Evolutionary conservation across 2,329 filamentous ascomycete genomes (phyloP).

Genomic region (Macroventuria anomochaeta): DNA sequence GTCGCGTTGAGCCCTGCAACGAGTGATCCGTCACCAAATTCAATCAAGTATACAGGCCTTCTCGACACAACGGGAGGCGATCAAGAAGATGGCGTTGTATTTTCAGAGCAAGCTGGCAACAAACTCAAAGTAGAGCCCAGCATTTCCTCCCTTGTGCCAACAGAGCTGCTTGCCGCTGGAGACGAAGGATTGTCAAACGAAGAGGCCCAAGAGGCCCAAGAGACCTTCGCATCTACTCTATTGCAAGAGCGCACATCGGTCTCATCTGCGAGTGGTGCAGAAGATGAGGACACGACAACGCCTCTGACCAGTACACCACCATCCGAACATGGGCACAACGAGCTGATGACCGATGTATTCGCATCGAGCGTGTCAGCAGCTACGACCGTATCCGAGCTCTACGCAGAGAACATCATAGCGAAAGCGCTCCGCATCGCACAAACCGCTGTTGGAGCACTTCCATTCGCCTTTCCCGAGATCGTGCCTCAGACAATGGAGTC

Average conservation of each 20-base stretch:
- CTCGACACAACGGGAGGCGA: not conserved
- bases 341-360: not conserved
- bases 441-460: slow-evolving; percentile 17
- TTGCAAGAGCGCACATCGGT: not conserved
- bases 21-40: not conserved
- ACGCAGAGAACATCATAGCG: slow-evolving; percentile 26
- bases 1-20: not conserved
- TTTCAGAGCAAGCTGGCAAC: not conserved
- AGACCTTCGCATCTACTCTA: not conserved
- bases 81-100: not conserved
- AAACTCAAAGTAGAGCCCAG: not conserved
- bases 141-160: not conserved
- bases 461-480: slow-evolving; percentile 26
- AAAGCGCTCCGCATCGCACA: slow-evolving; percentile 28
- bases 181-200: not conserved
- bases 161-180: not conserved
- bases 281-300: slow-evolving; percentile 8
- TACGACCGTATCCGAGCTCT: slow-evolving; percentile 18
- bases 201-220: not conserved
- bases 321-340: slow-evolving; percentile 10
- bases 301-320: slow-evolving; percentile 23
- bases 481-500: slow-evolving; percentile 20
- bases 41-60: not conserved
- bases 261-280: slow-evolving; percentile 5
- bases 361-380: not conserved